These are phyloP conservation scores for Boletellus emodensis DNA, from an alignment of 768 basidiomycete genomes.

Conservation along the genomic window DNA sequence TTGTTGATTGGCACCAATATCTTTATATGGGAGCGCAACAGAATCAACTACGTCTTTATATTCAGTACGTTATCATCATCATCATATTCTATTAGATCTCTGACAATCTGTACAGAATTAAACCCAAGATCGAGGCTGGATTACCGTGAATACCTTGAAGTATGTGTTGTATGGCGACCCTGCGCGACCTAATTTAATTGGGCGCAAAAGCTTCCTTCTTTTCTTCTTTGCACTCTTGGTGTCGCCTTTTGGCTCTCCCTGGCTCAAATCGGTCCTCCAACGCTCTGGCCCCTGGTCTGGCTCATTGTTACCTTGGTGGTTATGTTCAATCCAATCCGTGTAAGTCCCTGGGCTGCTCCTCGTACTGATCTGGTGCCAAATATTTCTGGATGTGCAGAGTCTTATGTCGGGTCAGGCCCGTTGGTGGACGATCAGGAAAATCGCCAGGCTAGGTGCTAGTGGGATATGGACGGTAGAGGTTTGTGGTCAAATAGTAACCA, in stretches of 20 bases:
- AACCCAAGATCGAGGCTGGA: constrained; percentile 70
- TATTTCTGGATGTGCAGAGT: constrained; percentile 44
- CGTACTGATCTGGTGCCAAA: not conserved
- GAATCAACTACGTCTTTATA: constrained; percentile 94
- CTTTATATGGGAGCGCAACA: constrained; percentile 63
- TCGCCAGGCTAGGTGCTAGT: constrained; percentile 60
- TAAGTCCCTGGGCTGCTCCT: constrained; percentile 26
- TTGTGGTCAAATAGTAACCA: constrained; percentile 3
- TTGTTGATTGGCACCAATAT: constrained; percentile 82
- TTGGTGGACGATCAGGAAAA: constrained; percentile 74
- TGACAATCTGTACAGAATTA: constrained; percentile 47
- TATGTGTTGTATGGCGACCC: constrained; percentile 25
- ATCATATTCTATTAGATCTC: not conserved
- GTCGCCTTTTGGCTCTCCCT: constrained; percentile 88
- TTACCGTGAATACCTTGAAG: constrained; percentile 72
- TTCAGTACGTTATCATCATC: constrained; percentile 50
- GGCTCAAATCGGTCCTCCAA: constrained; percentile 61
- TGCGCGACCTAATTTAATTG: not conserved
- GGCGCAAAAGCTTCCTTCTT: constrained; percentile 63
- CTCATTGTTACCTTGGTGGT: constrained; percentile 55
- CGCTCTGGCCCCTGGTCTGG: constrained; percentile 82
- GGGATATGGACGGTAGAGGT: constrained; percentile 78
- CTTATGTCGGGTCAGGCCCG: constrained; percentile 36
- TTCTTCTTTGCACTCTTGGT: constrained; percentile 68
- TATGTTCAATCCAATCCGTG: constrained; percentile 73